Evolutionary conservation across 495 filamentous ascomycete genomes (phyloP).

Genomic region (Podospora tetraspora): DNA sequence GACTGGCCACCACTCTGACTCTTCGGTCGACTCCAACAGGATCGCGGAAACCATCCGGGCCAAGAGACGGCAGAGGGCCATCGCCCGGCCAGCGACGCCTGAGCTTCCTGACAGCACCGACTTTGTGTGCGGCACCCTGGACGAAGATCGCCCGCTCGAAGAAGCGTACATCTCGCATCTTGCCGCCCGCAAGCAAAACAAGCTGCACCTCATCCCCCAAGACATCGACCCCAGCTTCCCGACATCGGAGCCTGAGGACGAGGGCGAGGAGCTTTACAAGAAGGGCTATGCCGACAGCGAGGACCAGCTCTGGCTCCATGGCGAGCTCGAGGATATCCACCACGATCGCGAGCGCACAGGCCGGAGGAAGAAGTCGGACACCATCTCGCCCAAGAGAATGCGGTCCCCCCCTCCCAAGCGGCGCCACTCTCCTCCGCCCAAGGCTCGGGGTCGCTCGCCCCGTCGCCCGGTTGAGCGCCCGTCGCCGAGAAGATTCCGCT

Average conservation of each 20-base stretch:
- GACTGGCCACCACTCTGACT: conserved; percentile 38
- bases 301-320: conserved; percentile 52
- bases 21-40: conserved; percentile 30
- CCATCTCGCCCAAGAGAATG: conserved; percentile 38
- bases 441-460: conserved; percentile 53
- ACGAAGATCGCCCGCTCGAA: conserved; percentile 92
- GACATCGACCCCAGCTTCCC: conserved; percentile 98
- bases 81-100: conserved; percentile 61
- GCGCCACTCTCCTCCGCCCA: conserved; percentile 45
- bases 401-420: conserved; percentile 46
- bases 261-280: conserved; percentile 55
- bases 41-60: conserved; percentile 16
- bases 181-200: conserved; percentile 72
- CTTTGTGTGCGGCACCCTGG: conserved; percentile 94
- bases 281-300: conserved; percentile 51
- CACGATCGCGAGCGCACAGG: conserved; percentile 36
- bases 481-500: conserved; percentile 67
- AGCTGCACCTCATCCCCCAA: conserved; percentile 74
- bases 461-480: conserved; percentile 57
- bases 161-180: conserved; percentile 83
- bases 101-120: conserved; percentile 94
- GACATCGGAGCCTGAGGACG: conserved; percentile 83
- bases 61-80: conserved; percentile 32
- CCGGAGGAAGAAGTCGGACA: conserved; percentile 33
- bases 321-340: conserved; percentile 52